Evolutionary conservation across 257 asterid genomes (phyloP), one percentile per base, ranked within the genome.

Genomic region (Marsdenia floribunda): DNA sequence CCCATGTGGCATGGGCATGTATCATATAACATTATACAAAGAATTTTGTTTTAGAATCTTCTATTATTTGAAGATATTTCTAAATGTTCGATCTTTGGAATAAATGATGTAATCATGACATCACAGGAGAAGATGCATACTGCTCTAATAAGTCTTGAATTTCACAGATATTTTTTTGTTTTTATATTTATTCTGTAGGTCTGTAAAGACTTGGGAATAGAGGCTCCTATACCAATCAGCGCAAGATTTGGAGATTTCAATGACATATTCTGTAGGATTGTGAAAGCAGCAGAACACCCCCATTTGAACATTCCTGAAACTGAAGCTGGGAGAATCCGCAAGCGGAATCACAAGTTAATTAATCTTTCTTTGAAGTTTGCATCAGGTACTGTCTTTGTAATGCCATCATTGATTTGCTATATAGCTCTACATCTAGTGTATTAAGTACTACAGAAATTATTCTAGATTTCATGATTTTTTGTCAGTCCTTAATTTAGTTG

Each of bases 301-400:
- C 97, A 94, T 83, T 85, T 94, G 84, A 92, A 97, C 89, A 91
- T 93, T 76, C 98, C 98, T 6, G 97, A 91, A 81, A 93, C 98
- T 5, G 90, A 90, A 79, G 97, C 97, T 29, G 97, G 95, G 55
- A 94, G 82, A 84, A 90, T 85, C 80, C 92, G 97, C 46, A 94
- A 94, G 86, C 96, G 92, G 44, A 89, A 88, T 79, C 89, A 94
- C 76, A 81, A 85, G 78, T 83, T 90, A 66, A 64, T 90, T 75
- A 94, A 81, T 73, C 96, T 93, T 79, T 89, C 96, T 58, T 90
- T 94, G 75, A 80, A 88, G 86, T 73, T 87, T 85, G 80, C 88
- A 73, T 89, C 97, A 85, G 99, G 99, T 94, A 84, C 44, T 42
- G 46, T 42, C 9, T 42, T 42, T 42, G 9, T 42, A 42, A 10